Evolutionary conservation across 2,329 filamentous ascomycete genomes (phyloP), one percentile per base, ranked within the genome.

Genomic region (Tolypocladium amazonense): DNA sequence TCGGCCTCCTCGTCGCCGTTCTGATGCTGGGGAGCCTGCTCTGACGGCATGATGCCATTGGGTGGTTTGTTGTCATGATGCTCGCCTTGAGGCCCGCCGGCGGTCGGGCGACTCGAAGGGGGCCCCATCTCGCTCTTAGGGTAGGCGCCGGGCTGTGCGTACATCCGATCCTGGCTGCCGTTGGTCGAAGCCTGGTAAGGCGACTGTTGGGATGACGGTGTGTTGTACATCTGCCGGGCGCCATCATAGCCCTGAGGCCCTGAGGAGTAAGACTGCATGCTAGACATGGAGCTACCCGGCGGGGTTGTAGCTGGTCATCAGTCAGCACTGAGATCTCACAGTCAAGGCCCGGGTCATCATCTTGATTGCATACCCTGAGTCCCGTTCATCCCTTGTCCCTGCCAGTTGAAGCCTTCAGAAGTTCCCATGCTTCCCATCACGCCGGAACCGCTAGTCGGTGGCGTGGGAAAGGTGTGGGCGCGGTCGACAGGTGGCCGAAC

Each of bases 381-480:
- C 25, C 81, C 81, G 62, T 77, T 81, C 79, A 90, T 87, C 63
- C 82, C 81, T 58, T 73, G 83, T 60, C 79, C 79, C 39, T 76
- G 81, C 90, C 92, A 97, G 70, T 92, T 88, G 72, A 93, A 96
- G 47, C 83, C 88, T 39, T 90, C 88, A 45, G 88, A 86, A 64
- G 83, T 83, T 54, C 86, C 86, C 81, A 96, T 90, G 62, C 83
- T 76, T 77, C 76, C 81, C 75, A 87, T 91, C 54, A 95, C 85
- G 73, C 91, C 90, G 0, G 92, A 94, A n/a, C 92, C 89, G 72
- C 90, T 97, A 0, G 92, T 90, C 1, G 93, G 92, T 41, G 93
- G 93, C 4, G 93, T 97, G 4, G 93, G 92, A 74, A 97, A 97
- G 2, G 92, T 96, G 72, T 96, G 89, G 20, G 92, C 88, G 58